A percentile compares a stretch with the other conserved stretches of the same genome.
Conservation (phyloP, 2,329 filamentous ascomycete species). For the Colletotrichum sansevieriae region DNA sequence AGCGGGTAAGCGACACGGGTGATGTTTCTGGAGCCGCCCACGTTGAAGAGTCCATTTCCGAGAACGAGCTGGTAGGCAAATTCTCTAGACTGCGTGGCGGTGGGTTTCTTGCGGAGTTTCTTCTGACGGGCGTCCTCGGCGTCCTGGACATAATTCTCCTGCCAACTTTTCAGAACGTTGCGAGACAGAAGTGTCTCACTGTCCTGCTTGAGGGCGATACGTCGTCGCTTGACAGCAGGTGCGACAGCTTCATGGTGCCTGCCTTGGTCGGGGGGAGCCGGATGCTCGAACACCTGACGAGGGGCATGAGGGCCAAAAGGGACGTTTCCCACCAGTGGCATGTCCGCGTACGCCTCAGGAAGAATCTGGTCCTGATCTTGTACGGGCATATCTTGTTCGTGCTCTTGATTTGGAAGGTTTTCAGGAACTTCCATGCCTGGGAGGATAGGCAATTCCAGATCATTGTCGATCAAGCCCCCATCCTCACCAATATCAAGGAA, state of each 20-base stretch:
- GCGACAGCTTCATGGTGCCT: neutral
- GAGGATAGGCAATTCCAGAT: conserved; percentile 60
- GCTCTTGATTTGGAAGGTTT: conserved; percentile 21
- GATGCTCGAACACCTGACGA: neutral
- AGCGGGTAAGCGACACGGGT: conserved; percentile 58
- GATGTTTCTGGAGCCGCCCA: conserved; percentile 50
- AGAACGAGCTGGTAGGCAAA: conserved; percentile 57
- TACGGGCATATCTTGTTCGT: conserved; percentile 35
- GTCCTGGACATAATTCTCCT: conserved; percentile 54
- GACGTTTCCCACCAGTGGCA: conserved; percentile 10
- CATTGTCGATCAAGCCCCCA: conserved; percentile 63
- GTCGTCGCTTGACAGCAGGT: conserved; percentile 5
- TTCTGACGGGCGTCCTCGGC: conserved; percentile 47
- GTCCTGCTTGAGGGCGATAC: conserved; percentile 11
- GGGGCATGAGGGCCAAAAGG: neutral
- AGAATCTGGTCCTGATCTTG: neutral
- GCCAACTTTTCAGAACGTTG: conserved; percentile 50
- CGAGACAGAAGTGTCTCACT: conserved; percentile 7
- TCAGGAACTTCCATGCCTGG: conserved; percentile 42
- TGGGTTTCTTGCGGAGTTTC: conserved; percentile 43
- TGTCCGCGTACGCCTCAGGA: neutral
- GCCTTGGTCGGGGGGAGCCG: neutral
- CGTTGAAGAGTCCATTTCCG: conserved; percentile 53
- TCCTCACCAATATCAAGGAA: conserved; percentile 65
- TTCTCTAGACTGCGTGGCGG: conserved; percentile 54